Conservation (phyloP, 2,329 filamentous ascomycete species). For the Botrytis porri region DNA sequence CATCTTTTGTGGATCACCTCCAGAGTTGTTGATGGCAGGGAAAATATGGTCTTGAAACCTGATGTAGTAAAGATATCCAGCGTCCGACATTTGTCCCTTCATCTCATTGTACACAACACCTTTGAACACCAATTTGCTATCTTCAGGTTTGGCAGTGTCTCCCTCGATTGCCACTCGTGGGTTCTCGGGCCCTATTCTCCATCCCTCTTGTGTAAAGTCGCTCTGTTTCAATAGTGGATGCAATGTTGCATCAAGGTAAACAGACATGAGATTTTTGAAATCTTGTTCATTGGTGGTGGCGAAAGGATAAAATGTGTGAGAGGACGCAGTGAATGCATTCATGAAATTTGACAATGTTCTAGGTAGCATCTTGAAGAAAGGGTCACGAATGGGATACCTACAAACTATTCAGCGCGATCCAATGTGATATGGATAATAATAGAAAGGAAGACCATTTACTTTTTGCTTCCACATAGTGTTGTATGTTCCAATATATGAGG, state of each 20-base stretch:
- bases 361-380: slow-evolving; percentile 99
- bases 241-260: slow-evolving; percentile 92
- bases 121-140: slow-evolving; percentile 83
- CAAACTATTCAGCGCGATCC: slow-evolving; percentile 35
- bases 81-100: slow-evolving; percentile 99
- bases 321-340: slow-evolving; percentile 96
- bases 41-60: slow-evolving; percentile 93
- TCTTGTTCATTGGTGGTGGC: slow-evolving; percentile 95
- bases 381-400: slow-evolving; percentile 94
- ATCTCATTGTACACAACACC: slow-evolving; percentile 99
- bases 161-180: slow-evolving; percentile 50
- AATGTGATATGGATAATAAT: slow-evolving; percentile 3
- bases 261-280: slow-evolving; percentile 92
- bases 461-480: slow-evolving; percentile 90
- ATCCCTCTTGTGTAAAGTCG: slow-evolving; percentile 95
- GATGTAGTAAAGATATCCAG: slow-evolving; percentile 93
- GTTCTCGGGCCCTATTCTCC: slow-evolving; percentile 93
- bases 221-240: slow-evolving; percentile 84
- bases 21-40: slow-evolving; percentile 92
- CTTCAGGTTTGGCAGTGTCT: slow-evolving; percentile 46
- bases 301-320: slow-evolving; percentile 97
- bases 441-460: slow-evolving; percentile 52
- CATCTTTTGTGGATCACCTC: slow-evolving; percentile 93
- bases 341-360: slow-evolving; percentile 99
- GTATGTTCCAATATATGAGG: slow-evolving; percentile 98